Conservation (phyloP, 305 asterid genomes). For the Fraxinus greggii region DNA sequence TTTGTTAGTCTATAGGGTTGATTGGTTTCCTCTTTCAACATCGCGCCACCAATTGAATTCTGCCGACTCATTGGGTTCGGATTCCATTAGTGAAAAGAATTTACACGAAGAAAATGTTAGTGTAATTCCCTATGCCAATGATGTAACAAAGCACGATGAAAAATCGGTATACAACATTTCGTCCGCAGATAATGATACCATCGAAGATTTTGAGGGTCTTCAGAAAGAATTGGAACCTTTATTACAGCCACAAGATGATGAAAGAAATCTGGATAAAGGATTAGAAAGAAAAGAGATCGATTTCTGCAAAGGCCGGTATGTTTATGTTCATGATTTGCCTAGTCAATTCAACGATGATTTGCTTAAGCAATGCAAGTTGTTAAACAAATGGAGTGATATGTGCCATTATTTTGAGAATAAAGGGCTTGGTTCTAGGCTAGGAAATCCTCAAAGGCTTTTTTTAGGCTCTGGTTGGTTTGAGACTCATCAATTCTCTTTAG, state of each 20-base stretch:
- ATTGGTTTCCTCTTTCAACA: constrained; percentile 53
- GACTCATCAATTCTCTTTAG: constrained; percentile 72
- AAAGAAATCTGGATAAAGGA: not conserved
- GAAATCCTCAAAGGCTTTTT: constrained; percentile 57
- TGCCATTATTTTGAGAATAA: constrained; percentile 58
- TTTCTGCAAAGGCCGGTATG: constrained; percentile 51
- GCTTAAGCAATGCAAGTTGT: constrained; percentile 45
- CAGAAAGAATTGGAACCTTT: constrained; percentile 34
- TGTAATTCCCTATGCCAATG: not conserved
- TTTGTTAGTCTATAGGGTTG: constrained; percentile 49
- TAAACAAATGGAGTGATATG: constrained; percentile 72
- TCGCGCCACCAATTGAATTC: constrained; percentile 23
- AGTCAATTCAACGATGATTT: constrained; percentile 51
- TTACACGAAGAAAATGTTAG: not conserved
- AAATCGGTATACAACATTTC: not conserved
- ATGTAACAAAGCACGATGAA: not conserved
- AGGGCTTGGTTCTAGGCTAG: constrained; percentile 66
- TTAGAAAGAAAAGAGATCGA: not conserved
- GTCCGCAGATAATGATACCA: constrained; percentile 6
- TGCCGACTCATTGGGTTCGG: constrained; percentile 23
- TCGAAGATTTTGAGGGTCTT: constrained; percentile 27
- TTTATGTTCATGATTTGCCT: constrained; percentile 62
- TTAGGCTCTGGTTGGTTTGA: constrained; percentile 58
- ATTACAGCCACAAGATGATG: constrained; percentile 9
- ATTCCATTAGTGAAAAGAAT: not conserved